Conservation (phyloP, 2,329 filamentous ascomycete species). For the Arthrobotrys sphaeroides region DNA sequence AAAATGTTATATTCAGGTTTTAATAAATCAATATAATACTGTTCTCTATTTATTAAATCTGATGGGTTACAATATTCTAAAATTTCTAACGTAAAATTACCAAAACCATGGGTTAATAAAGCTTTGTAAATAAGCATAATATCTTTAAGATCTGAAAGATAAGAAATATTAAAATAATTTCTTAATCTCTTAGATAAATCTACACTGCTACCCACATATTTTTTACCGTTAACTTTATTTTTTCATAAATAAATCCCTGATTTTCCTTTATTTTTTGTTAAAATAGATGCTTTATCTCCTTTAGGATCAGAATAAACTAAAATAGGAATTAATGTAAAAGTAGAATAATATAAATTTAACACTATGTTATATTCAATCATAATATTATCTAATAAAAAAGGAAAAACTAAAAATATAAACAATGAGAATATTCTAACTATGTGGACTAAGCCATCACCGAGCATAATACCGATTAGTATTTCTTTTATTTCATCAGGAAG, state of each 20-base stretch:
- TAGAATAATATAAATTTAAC: constrained; percentile 6
- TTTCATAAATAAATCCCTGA: constrained; percentile 16
- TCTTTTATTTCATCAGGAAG: constrained; percentile 33
- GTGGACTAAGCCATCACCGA: constrained; percentile 9
- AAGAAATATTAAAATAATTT: not conserved
- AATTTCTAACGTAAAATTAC: constrained; percentile 6
- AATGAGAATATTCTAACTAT: not conserved
- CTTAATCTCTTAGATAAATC: constrained; percentile 1
- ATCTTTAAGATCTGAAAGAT: not conserved
- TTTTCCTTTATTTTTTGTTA: constrained; percentile 26
- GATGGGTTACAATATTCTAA: constrained; percentile 2
- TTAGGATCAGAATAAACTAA: not conserved
- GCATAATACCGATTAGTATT: constrained; percentile 18
- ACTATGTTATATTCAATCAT: not conserved
- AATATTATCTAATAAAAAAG: not conserved
- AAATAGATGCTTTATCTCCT: constrained; percentile 12
- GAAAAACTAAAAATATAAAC: not conserved
- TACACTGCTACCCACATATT: constrained; percentile 14
- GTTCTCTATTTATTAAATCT: constrained; percentile 5
- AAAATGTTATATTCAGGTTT: not conserved
- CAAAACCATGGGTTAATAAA: not conserved
- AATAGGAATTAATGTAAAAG: not conserved
- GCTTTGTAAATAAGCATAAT: too few relatives aligned
- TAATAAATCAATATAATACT: constrained; percentile 5
- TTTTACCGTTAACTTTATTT: constrained; percentile 18